These are phyloP conservation scores for Neospermospora avenae DNA, from an alignment of 2,329 filamentous ascomycete genomes.

Conservation along the genomic window DNA sequence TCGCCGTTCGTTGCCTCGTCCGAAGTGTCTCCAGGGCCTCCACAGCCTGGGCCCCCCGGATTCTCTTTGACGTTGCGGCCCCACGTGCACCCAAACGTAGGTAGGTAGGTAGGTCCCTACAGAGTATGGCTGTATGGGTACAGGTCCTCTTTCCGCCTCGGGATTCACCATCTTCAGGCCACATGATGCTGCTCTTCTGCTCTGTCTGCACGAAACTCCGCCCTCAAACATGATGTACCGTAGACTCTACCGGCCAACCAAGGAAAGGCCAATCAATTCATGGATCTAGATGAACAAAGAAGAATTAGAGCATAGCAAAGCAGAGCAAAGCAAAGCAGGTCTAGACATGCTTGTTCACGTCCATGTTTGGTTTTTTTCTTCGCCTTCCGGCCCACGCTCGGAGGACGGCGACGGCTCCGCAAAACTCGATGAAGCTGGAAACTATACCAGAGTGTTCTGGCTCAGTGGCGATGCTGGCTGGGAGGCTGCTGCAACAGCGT, in stretches of 20 bases:
- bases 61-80: not conserved
- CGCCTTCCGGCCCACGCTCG: not conserved
- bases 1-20: conserved; percentile 1
- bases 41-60: not conserved
- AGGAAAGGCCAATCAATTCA: not conserved
- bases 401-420: not conserved
- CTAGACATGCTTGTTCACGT: not conserved
- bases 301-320: no score
- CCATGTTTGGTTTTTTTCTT: no score
- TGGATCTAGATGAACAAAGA: not conserved
- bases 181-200: not conserved
- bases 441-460: not conserved
- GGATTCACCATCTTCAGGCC: conserved; percentile 1
- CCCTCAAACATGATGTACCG: not conserved
- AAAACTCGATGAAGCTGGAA: not conserved
- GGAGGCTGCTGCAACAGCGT: not conserved
- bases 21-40: not conserved
- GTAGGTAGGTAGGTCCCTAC: no score
- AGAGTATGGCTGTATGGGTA: no score
- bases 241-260: not conserved
- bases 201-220: not conserved
- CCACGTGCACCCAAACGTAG: not conserved
- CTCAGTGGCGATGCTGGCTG: not conserved
- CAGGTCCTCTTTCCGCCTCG: not conserved
- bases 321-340: not conserved